These are phyloP conservation scores for Sporisorium scitamineum DNA, from an alignment of 1,284 basidiomycete genomes.

Conservation along the genomic window DNA sequence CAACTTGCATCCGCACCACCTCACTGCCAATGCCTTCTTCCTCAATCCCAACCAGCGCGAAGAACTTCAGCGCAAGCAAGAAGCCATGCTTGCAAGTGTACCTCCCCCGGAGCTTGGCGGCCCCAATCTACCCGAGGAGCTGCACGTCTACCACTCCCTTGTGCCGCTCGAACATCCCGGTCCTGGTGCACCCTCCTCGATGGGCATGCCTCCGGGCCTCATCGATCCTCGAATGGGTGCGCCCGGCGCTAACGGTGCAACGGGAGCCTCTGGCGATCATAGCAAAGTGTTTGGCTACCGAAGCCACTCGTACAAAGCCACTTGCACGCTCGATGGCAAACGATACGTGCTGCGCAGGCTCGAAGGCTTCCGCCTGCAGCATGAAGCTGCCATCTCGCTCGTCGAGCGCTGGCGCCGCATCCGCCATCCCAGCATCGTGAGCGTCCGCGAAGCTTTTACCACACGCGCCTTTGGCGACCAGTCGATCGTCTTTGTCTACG, in stretches of 20 bases:
- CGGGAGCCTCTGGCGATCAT: conserved; percentile 61
- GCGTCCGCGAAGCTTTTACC: conserved; percentile 92
- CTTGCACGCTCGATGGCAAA: conserved; percentile 81
- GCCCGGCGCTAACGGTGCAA: conserved; percentile 50
- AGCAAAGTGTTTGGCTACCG: conserved; percentile 74
- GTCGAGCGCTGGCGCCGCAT: conserved; percentile 91
- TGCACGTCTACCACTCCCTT: conserved; percentile 91
- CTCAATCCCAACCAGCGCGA: conserved; percentile 82
- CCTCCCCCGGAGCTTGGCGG: conserved; percentile 68
- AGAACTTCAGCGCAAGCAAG: conserved; percentile 82
- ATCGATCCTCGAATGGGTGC: conserved; percentile 58
- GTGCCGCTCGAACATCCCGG: conserved; percentile 77
- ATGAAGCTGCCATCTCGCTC: conserved; percentile 79
- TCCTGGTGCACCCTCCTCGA: conserved; percentile 36
- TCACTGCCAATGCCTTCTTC: conserved; percentile 73
- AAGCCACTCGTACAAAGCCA: conserved; percentile 85
- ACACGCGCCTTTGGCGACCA: conserved; percentile 90
- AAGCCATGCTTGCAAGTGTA: conserved; percentile 75
- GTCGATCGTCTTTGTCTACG: conserved; percentile 88
- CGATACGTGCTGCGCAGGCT: conserved; percentile 84
- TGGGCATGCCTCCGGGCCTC: conserved; percentile 46
- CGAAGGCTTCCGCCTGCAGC: conserved; percentile 83
- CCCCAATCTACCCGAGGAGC: conserved; percentile 81
- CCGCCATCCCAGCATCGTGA: conserved; percentile 86
- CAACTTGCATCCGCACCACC: conserved; percentile 71